A percentile compares a stretch with the other conserved stretches of the same genome.
phyloP scores from a whole-genome alignment of 2,329 filamentous ascomycete species.

The Apiospora arundinis region DNA sequence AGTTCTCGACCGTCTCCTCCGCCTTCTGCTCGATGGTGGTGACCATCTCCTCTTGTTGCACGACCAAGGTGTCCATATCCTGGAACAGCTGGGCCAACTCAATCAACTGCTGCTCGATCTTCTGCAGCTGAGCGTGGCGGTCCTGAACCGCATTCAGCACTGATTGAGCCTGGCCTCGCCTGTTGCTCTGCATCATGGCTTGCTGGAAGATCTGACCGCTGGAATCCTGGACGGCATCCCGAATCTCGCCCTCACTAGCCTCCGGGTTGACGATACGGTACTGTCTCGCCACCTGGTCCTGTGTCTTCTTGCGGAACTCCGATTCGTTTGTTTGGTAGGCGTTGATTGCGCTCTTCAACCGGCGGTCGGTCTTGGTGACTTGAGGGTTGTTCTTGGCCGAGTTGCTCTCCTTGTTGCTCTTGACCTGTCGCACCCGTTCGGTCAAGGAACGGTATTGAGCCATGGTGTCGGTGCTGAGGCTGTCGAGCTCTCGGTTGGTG shows the following conservation, averaged over 20 bases:
- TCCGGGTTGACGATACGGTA: slow-evolving; percentile 89
- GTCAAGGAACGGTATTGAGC: slow-evolving; percentile 80
- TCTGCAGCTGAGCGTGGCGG: slow-evolving; percentile 85
- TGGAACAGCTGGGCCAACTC: slow-evolving; percentile 88
- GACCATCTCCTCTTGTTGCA: slow-evolving; percentile 84
- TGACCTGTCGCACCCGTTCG: slow-evolving; percentile 80
- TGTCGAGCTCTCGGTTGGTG: slow-evolving; percentile 73
- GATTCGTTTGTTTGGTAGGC: slow-evolving; percentile 82
- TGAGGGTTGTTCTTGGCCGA: slow-evolving; percentile 78
- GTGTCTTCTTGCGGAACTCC: slow-evolving; percentile 78
- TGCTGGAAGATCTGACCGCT: slow-evolving; percentile 85
- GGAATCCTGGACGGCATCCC: slow-evolving; percentile 76
- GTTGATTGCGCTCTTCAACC: slow-evolving; percentile 81
- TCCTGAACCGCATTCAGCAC: slow-evolving; percentile 81
- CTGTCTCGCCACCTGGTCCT: slow-evolving; percentile 86
- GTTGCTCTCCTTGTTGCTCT: slow-evolving; percentile 78
- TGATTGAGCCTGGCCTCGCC: slow-evolving; percentile 79
- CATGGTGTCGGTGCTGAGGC: slow-evolving; percentile 81
- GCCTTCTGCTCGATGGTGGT: slow-evolving; percentile 84
- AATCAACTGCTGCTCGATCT: slow-evolving; percentile 90
- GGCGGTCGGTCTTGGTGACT: slow-evolving; percentile 79
- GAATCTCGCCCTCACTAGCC: slow-evolving; percentile 78
- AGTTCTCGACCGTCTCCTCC: slow-evolving; percentile 83
- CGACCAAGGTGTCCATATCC: slow-evolving; percentile 84
- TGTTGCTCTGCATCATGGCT: slow-evolving; percentile 81